A percentile compares a stretch with the other conserved stretches of the same genome.
These are phyloP conservation scores for Solidago caesia DNA, from an alignment of 129 eudicot genomes.

Conservation along the genomic window DNA sequence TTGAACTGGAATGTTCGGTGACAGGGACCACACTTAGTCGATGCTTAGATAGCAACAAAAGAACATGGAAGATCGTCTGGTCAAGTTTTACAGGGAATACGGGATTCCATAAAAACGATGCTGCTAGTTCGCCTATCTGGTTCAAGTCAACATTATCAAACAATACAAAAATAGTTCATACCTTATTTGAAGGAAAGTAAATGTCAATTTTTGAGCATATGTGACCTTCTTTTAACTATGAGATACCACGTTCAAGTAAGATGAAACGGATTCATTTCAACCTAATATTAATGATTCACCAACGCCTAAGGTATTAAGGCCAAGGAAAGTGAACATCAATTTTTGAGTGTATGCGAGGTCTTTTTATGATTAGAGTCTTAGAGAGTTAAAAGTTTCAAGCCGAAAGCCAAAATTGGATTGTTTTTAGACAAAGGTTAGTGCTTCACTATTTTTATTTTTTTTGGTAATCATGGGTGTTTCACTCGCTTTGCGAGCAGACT, in stretches of 20 bases:
- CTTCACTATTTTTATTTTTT: no score
- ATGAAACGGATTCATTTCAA: neutral
- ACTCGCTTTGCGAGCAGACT: no score
- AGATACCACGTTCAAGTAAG: neutral
- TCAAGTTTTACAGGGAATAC: slow-evolving; percentile 45
- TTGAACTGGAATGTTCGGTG: slow-evolving; percentile 28
- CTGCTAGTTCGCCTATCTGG: slow-evolving; percentile 57
- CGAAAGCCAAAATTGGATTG: no score
- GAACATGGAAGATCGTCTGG: slow-evolving; percentile 47
- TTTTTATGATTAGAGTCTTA: no score
- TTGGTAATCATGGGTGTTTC: no score
- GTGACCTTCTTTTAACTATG: neutral
- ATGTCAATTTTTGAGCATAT: neutral
- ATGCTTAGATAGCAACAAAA: slow-evolving; percentile 44
- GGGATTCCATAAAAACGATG: slow-evolving; percentile 52
- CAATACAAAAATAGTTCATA: slow-evolving; percentile 4
- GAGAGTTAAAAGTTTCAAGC: no score
- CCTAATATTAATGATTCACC: slow-evolving; percentile 3
- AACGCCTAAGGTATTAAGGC: neutral
- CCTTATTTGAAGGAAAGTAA: slow-evolving; percentile 2
- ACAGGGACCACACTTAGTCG: slow-evolving; percentile 42
- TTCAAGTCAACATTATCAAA: slow-evolving; percentile 19
- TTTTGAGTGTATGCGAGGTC: no score
- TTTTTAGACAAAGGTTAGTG: no score
- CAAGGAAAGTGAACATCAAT: neutral